Conservation (phyloP, 768 basidiomycete genomes). For the Sarcodon sp. region DNA sequence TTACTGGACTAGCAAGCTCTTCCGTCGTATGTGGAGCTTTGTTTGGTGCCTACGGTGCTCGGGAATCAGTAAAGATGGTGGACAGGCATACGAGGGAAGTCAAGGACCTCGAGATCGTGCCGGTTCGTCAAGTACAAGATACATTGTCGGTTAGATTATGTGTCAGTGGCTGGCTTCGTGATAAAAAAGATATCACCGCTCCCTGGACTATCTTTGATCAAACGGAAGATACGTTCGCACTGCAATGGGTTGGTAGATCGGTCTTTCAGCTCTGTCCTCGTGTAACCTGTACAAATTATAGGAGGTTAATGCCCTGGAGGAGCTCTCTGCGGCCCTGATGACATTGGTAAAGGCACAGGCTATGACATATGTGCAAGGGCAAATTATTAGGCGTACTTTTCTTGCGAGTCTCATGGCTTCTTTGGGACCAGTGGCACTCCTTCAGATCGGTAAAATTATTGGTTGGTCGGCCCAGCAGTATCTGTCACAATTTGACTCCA, state of each 20-base stretch:
- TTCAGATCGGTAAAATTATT: constrained; percentile 41
- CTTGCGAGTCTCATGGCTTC: constrained; percentile 35
- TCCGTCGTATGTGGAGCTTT: constrained; percentile 43
- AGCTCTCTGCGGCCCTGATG: constrained; percentile 32
- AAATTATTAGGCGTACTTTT: constrained; percentile 37
- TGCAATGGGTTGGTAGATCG: constrained; percentile 35
- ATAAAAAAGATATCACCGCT: constrained; percentile 29
- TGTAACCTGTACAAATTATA: constrained; percentile 9
- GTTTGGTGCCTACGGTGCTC: constrained; percentile 45
- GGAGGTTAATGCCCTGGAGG: constrained; percentile 43
- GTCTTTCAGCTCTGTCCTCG: no score
- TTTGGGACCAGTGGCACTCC: constrained; percentile 34
- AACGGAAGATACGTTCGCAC: constrained; percentile 37
- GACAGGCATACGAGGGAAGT: constrained; percentile 38
- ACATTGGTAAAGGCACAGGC: constrained; percentile 32
- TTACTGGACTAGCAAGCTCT: constrained; percentile 40
- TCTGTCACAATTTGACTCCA: not conserved
- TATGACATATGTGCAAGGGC: constrained; percentile 33
- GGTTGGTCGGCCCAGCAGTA: constrained; percentile 18
- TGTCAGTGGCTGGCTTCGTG: constrained; percentile 40
- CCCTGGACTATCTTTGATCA: constrained; percentile 37
- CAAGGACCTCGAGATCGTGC: constrained; percentile 37
- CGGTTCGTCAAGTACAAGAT: constrained; percentile 24
- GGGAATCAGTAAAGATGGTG: constrained; percentile 33
- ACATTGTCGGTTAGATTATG: constrained; percentile 40